These are phyloP conservation scores for Inga oerstediana DNA, from an alignment of 306 rosid species.

Conservation along the genomic window DNA sequence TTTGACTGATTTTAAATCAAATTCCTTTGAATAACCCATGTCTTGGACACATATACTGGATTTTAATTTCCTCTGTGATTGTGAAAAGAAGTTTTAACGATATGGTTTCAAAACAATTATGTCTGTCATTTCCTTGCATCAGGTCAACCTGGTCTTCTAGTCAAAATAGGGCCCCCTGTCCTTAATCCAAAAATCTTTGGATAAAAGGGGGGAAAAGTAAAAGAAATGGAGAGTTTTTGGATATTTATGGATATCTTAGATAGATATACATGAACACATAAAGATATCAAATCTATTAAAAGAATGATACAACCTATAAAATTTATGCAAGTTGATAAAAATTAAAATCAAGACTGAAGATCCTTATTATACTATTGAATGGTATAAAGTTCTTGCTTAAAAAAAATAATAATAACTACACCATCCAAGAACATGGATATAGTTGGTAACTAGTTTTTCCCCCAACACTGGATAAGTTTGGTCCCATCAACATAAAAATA, in stretches of 20 bases:
- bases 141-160: constrained; percentile 33
- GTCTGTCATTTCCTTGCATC: constrained; percentile 36
- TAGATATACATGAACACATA: not conserved
- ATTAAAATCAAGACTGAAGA: not conserved
- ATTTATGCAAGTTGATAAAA: not conserved
- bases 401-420: not conserved
- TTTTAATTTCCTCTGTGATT: constrained; percentile 35
- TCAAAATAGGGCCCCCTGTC: constrained; percentile 35
- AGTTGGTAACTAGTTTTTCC: not conserved
- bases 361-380: not conserved
- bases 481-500: not conserved
- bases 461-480: not conserved
- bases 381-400: not conserved
- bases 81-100: constrained; percentile 38
- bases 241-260: not conserved
- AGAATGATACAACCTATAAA: not conserved
- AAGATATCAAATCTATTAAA: not conserved
- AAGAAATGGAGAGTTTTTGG: not conserved
- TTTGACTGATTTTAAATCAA: constrained; percentile 51
- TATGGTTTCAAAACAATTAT: constrained; percentile 43
- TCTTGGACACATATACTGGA: constrained; percentile 26
- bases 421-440: not conserved
- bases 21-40: constrained; percentile 36
- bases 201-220: not conserved
- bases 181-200: constrained; percentile 2